Conservation (phyloP, 495 filamentous ascomycete species). For the Aspergillus wentii region DNA sequence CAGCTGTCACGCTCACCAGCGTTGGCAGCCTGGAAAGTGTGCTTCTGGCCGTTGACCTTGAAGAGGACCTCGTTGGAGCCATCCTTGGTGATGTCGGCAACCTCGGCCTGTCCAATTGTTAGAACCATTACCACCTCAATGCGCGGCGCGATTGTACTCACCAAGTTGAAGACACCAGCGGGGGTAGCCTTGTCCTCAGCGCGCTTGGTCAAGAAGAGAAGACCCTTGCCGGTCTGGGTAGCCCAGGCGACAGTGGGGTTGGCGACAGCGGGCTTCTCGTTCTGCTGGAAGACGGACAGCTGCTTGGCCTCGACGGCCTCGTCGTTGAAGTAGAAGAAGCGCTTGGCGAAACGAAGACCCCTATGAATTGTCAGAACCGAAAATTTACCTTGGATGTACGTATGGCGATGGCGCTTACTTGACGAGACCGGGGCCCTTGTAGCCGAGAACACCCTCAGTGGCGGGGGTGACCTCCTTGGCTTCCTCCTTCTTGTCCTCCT, state of each 20-base stretch:
- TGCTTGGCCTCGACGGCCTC: constrained; percentile 74
- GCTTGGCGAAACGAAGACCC: constrained; percentile 63
- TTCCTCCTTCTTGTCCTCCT: constrained; percentile 38
- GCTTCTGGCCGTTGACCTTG: constrained; percentile 80
- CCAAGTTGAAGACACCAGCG: constrained; percentile 77
- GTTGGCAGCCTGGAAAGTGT: constrained; percentile 75
- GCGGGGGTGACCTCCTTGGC: constrained; percentile 50
- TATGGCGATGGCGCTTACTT: no score
- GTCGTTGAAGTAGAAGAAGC: constrained; percentile 90
- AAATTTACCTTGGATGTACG: no score
- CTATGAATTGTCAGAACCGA: constrained; percentile 39
- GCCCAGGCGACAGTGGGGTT: constrained; percentile 84
- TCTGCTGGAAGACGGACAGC: constrained; percentile 68
- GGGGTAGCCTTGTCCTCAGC: constrained; percentile 75
- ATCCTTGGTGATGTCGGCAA: constrained; percentile 70
- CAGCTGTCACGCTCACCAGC: constrained; percentile 83
- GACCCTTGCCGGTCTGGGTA: constrained; percentile 88
- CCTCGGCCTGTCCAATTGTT: constrained; percentile 59
- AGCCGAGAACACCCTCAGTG: constrained; percentile 68
- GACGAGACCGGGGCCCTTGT: constrained; percentile 86
- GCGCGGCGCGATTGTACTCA: constrained; percentile 44
- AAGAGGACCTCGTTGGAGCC: constrained; percentile 77
- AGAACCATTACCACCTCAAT: no score
- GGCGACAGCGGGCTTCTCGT: constrained; percentile 75
- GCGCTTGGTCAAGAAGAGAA: constrained; percentile 88